phyloP scores from a whole-genome alignment of 306 rosid genomes.

The Quercus suber region DNA sequence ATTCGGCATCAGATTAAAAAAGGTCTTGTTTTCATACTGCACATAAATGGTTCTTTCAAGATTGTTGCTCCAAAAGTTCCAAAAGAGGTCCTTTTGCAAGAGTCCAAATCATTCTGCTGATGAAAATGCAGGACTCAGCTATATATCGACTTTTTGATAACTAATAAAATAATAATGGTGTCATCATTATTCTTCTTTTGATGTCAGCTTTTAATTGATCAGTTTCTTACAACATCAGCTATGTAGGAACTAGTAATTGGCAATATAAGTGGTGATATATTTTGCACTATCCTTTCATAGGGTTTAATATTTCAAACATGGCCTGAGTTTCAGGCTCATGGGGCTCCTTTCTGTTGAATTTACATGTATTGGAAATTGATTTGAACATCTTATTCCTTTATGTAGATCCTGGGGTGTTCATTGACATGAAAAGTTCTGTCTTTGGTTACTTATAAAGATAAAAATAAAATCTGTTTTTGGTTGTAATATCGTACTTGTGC shows the following conservation, averaged over 20 bases:
- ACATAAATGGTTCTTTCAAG: background rate
- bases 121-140: too few species aligned
- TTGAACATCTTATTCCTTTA: background rate
- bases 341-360: background rate
- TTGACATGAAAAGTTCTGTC: background rate
- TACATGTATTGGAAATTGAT: background rate
- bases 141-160: too few species aligned
- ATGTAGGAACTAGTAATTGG: background rate
- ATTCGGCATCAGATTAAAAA: background rate
- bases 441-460: background rate
- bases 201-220: background rate
- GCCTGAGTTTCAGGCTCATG: background rate
- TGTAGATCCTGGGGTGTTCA: conserved; percentile 9
- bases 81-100: too few species aligned
- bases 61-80: background rate
- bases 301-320: background rate
- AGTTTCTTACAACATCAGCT: background rate
- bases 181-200: background rate
- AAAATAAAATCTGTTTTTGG: background rate
- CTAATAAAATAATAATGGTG: background rate
- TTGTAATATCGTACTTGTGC: background rate
- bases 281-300: background rate
- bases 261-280: background rate
- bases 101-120: too few species aligned
- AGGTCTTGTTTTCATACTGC: background rate